Conservation (phyloP, 1,139 yeast genomes). For the Yamadazyma sp. region DNA sequence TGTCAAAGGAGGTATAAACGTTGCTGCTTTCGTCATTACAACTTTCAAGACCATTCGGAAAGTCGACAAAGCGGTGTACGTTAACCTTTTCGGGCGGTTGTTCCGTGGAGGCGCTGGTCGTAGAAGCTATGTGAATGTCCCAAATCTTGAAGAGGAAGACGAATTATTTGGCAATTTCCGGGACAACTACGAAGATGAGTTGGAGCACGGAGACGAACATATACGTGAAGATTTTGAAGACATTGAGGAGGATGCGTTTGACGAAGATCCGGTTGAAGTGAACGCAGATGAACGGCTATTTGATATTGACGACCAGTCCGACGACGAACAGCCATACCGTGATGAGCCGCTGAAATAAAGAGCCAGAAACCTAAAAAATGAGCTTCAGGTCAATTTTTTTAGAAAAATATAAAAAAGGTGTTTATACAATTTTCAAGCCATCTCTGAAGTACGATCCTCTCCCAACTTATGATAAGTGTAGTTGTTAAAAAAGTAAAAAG, state of each 20-base stretch:
- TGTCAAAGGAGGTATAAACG: constrained; percentile 61
- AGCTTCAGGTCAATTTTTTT: no score
- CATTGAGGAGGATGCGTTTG: constrained; percentile 15
- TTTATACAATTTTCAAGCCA: no score
- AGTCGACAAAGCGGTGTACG: constrained; percentile 35
- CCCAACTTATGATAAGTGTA: no score
- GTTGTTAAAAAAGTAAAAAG: constrained; percentile 9
- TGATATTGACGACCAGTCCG: constrained; percentile 39
- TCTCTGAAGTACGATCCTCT: no score
- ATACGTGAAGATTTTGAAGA: constrained; percentile 15
- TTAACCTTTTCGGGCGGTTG: constrained; percentile 33
- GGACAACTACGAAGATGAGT: constrained; percentile 51
- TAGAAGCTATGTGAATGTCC: constrained; percentile 45
- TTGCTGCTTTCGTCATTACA: constrained; percentile 45
- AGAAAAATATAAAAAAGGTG: no score
- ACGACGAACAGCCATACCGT: constrained; percentile 20
- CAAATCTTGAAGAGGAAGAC: constrained; percentile 46
- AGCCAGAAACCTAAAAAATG: no score
- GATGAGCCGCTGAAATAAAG: no score
- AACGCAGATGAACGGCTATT: constrained; percentile 36
- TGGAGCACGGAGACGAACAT: constrained; percentile 29
- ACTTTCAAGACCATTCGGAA: constrained; percentile 36
- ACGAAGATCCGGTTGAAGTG: constrained; percentile 12
- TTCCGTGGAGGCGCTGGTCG: constrained; percentile 43
- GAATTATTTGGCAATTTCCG: constrained; percentile 51